Evolutionary conservation across 2,329 filamentous ascomycete genomes (phyloP).

Genomic region (Pseudogymnoascus sp.): DNA sequence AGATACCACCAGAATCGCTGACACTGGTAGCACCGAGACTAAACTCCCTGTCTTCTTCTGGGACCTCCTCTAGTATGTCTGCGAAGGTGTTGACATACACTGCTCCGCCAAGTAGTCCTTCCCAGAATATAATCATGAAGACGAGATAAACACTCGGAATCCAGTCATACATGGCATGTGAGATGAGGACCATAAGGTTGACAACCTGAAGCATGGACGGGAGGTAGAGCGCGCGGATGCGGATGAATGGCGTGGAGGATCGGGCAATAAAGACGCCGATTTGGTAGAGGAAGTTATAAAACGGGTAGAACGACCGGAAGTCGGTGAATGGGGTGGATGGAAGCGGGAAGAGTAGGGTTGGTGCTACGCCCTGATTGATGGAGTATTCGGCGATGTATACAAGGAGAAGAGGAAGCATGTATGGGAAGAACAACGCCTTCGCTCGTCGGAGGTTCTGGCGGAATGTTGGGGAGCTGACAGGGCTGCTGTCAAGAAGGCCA

Average conservation of each 20-base stretch:
- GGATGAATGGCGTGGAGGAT: slow-evolving; percentile 79
- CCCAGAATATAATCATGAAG: slow-evolving; percentile 84
- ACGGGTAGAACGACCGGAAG: slow-evolving; percentile 85
- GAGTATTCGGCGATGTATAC: slow-evolving; percentile 97
- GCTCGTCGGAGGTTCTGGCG: slow-evolving; percentile 56
- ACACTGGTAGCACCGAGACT: slow-evolving; percentile 84
- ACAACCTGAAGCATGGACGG: slow-evolving; percentile 74
- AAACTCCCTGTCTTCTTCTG: slow-evolving; percentile 75
- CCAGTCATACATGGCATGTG: slow-evolving; percentile 73
- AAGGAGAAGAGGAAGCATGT: slow-evolving; percentile 83
- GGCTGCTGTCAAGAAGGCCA: slow-evolving; percentile 21
- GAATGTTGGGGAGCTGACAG: slow-evolving; percentile 28
- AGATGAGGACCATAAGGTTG: slow-evolving; percentile 66
- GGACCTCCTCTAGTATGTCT: slow-evolving; percentile 80
- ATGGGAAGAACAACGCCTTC: slow-evolving; percentile 61
- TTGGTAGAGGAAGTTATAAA: slow-evolving; percentile 93
- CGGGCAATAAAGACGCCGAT: slow-evolving; percentile 90
- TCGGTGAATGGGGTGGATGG: slow-evolving; percentile 66
- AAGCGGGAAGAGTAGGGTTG: slow-evolving; percentile 82
- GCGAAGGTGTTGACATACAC: slow-evolving; percentile 97
- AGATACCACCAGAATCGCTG: slow-evolving; percentile 86
- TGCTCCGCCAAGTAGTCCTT: slow-evolving; percentile 79
- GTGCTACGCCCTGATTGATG: slow-evolving; percentile 90
- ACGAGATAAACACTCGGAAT: slow-evolving; percentile 81
- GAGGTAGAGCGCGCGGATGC: slow-evolving; percentile 71